Evolutionary conservation across 345 rosid species (phyloP), one percentile per base, ranked within the genome.

Genomic region (Eucalyptus sideroxylon): DNA sequence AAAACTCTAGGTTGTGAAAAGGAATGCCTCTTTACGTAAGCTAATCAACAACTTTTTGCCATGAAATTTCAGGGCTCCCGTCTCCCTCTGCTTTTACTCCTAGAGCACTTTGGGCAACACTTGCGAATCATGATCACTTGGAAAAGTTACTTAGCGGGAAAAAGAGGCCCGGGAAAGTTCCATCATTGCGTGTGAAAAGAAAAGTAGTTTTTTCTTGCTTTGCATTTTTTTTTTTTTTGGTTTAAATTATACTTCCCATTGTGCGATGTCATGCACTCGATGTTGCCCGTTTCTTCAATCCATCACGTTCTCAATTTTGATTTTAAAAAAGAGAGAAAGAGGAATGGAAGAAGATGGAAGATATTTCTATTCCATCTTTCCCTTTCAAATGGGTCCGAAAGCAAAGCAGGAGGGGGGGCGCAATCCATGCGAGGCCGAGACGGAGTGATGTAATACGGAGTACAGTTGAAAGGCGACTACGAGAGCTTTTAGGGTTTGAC

Each of bases 181-280:
- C 90, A 92, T 92, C 90, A 92, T 93, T 91, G 69, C 87, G 91
- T 92, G 92, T 91, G 91, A 93, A 90, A 92, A 92, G 77, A 51
- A 89, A 88, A 87, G 55, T 11, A 56, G 30, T 23, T 56, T 34
- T 82, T 40, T 37, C 30, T 92, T 89, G 45, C 92, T 89, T 90
- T 77, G 67, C 49, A 10, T 49, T 9, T 62, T 10, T 89, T 77
- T 51, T 7, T 87, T 86, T 81, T 45, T 53, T 19, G 60, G 91
- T 91, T 67, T 40, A 60, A 49, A 88, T 34, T 77, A 50, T 12
- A 21, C 56, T 88, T 80, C 31, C 51, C 42, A 16, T 88, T 77
- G 59, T 56, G 47, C 17, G 72, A 27, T 83, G 90, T 14, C 59
- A 21, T 9, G 89, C 89, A 88, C 86, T 67, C 45, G 87, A 88